A percentile compares a stretch with the other conserved stretches of the same genome.
Conservation (phyloP, 768 basidiomycete species). For the Kwoniella pini region DNA sequence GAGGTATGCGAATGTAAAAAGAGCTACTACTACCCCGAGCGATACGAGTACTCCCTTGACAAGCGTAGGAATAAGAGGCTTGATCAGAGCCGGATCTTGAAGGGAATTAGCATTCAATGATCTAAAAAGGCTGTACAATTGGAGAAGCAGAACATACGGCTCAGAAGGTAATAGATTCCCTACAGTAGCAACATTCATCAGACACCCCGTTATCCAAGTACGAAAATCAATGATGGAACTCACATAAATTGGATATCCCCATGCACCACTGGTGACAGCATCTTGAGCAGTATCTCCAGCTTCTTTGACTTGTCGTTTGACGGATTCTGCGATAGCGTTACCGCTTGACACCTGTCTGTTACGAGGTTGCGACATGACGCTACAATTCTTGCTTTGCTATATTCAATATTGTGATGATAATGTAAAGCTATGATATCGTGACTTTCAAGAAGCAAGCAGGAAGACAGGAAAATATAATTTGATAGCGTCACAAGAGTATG, state of each 20-base stretch:
- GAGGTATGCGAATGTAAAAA: slow-evolving; percentile 62
- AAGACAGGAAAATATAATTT: too few relatives aligned
- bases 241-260: slow-evolving; percentile 49
- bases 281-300: slow-evolving; percentile 38
- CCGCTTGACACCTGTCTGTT: slow-evolving; percentile 8
- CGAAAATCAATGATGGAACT: slow-evolving; percentile 20
- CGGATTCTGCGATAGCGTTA: slow-evolving; percentile 28
- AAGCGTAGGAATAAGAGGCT: slow-evolving; percentile 47
- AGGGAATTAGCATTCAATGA: background rate
- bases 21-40: slow-evolving; percentile 41
- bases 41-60: slow-evolving; percentile 45
- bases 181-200: slow-evolving; percentile 8
- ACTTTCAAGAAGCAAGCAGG: too few relatives aligned
- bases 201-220: background rate
- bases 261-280: slow-evolving; percentile 49
- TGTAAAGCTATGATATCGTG: too few relatives aligned
- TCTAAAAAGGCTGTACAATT: background rate
- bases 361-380: slow-evolving; percentile 14
- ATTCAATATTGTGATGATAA: too few relatives aligned
- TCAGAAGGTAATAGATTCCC: slow-evolving; percentile 49
- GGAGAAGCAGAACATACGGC: slow-evolving; percentile 28
- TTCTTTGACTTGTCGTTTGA: slow-evolving; percentile 42
- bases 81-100: slow-evolving; percentile 33
- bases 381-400: background rate
- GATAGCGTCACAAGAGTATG: background rate